Evolutionary conservation across 2,329 filamentous ascomycete species (phyloP), one percentile per base, ranked within the genome.

Genomic region (Ceratocystis papillata): DNA sequence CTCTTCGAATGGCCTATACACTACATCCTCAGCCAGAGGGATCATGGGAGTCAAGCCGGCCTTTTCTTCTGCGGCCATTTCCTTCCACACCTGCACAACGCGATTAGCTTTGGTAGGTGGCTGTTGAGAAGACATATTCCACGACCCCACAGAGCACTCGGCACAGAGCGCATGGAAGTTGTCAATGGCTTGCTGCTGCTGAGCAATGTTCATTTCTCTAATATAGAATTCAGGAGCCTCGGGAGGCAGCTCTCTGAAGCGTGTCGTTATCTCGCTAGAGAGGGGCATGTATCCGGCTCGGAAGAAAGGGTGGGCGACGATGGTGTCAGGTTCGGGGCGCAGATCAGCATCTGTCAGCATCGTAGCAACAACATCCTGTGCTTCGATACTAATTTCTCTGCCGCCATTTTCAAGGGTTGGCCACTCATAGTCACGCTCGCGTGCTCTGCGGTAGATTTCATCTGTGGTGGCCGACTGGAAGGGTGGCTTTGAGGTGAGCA

Each of bases 401-500:
- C 83, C 81, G 12, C 83, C 82, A 48, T 81, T 83, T 65, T 86
- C 83, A 30, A 83, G 75, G 67, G 83, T 81, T 15, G 89, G 89
- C 89, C 89, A 93, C 72, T 88, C 86, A 73, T 92, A 93, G 72
- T 91, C 88, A 70, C 87, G 81, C 70, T 87, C 83, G 71, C 80
- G 77, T 65, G 84, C 87, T 75, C 81, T 84, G 75, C 79, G 84
- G 76, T 94, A 94, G 68, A 94, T 94, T 73, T 93, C 89, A 73
- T 94, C 89, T 20, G 89, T 89, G 50, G 89, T 93, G 12, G 87
- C 86, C 12, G 94, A 96, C 76, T 99, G 94, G 75, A 99, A 99
- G 0, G 94, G 94, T 0, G 94, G 93, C 72, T 93, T 95, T 22
- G 94, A 96, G 6, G 94, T 94, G 60, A 97, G 87, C 84, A 99